Evolutionary conservation across 495 filamentous ascomycete species (phyloP), one percentile per base, ranked within the genome.

Genomic region (Aspergillus campestris): DNA sequence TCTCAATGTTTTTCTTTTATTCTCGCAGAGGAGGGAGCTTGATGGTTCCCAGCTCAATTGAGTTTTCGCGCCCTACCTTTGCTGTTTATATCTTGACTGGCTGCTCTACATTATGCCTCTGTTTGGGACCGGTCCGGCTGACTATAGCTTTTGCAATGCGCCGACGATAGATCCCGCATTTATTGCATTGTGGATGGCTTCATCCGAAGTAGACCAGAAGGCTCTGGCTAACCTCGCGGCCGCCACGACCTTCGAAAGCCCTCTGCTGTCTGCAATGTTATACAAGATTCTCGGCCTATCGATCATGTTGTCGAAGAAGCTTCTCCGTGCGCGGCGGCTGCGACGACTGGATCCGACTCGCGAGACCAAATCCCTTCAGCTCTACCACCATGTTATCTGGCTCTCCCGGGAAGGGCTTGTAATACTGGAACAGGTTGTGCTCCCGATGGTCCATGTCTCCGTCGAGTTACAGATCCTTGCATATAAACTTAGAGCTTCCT

Each of bases 181-280:
- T 12, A 50, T 70, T 31, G 47, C 48, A 56, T 55, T 67, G 58
- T 76, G 74, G 74, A 97, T 96, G 92, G 91, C 94, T 64, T 89
- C 87, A 61, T 89, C 88, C 38, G 89, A 95, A 64, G 86, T 97
- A 36, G 92, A 97, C 63, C 89, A 95, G 70, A 97, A 96, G 69
- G 94, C 89, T 66, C 74, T 98, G 53, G 89, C 87, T 62, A 79
- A 79, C 54, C 83, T 94, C 53, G 91, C 92, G 51, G 84, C 80
- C 62, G 70, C 75, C 31, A 89, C 83, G 49, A 75, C 79, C 52
- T 64, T 73, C 35, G 77, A 84, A 52, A 89, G 87, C 56, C 80
- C 84, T 8, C 72, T 86, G 5, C 79, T 97, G 34, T 84, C 89
- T 10, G 71, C 79, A 11, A 83, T 84, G 56, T 77, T 98, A 38